Base-by-base conservation (phyloP, 1,139 yeast species). In the Tardiomyces digboiensis region DNA sequence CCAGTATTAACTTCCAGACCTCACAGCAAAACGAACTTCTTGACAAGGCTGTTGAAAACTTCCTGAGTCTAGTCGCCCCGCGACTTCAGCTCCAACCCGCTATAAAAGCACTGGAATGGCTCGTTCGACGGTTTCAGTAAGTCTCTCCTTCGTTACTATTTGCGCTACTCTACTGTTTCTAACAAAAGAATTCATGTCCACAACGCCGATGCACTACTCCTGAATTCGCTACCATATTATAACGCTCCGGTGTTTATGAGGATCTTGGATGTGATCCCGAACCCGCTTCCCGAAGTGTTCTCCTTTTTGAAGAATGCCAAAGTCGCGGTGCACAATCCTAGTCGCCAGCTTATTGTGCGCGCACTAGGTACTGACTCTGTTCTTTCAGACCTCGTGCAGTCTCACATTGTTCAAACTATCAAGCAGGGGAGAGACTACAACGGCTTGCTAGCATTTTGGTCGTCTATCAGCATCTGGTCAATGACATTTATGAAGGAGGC, bases 91-190 rank as follows among this genome's bases (percentile, higher is more conserved):
- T 88, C 44, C 74, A 80, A 23, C 86, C 95, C 14, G 76, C 96
- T 2, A 61, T 87, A 42, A 82, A 81, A 56, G 93, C 97, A 10
- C 71, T 87, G 12, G 99, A 91, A 67, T 91, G 98, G 98, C 76
- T 91, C 36, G 82, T 91, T 21, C 82, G 98, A 67, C 75, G 97
- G 55, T 93, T 89, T 62, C 87, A 85, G 33, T 26, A 26, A 5
- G 33, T 26, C 16, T 26, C n/a, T 5, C 60, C 50, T 22, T 22
- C 12, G 12, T 12, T 8, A 8, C 26, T 22, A 8, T 22, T 22
- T 8, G 10, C 26, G 7, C 12, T 22, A 22, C 12, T 22, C 26
- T 12, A 7, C 26, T 22, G 26, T 8, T 22, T 5, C 33, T 26
- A 26, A 26, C 33, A 3, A 5, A n/a, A 26, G 33, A 38, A 78